phyloP scores from a whole-genome alignment of 805 yeast species.

The Wickerhamomyces rabaulensis region DNA sequence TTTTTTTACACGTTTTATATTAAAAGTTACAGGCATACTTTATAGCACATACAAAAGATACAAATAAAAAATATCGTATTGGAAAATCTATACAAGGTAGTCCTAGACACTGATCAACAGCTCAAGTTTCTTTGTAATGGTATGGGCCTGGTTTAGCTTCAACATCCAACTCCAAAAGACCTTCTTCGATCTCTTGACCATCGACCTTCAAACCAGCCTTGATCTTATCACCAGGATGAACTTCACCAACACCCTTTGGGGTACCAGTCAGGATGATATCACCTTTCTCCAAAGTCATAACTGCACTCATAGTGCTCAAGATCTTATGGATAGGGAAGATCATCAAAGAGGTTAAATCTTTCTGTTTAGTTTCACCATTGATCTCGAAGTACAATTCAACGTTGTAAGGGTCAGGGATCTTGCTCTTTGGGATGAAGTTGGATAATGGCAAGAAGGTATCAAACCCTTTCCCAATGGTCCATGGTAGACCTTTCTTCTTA shows the following conservation, averaged over 20 bases:
- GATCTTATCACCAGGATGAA: slow-evolving; percentile 74
- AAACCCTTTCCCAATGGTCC: slow-evolving; percentile 95
- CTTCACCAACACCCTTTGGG: slow-evolving; percentile 92
- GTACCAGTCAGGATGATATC: slow-evolving; percentile 94
- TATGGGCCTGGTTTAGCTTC: slow-evolving; percentile 57
- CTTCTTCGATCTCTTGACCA: slow-evolving; percentile 50
- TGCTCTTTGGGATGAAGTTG: slow-evolving; percentile 55
- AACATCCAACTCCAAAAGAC: slow-evolving; percentile 28
- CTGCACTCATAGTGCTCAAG: slow-evolving; percentile 72
- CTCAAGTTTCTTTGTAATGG: slow-evolving; percentile 39
- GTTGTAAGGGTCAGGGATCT: slow-evolving; percentile 69
- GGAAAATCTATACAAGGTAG: too few species aligned
- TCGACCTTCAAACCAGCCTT: slow-evolving; percentile 55
- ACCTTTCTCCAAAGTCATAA: slow-evolving; percentile 88
- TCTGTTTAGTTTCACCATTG: slow-evolving; percentile 67
- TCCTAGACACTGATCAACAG: not conserved
- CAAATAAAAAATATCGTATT: not conserved
- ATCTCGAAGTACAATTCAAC: slow-evolving; percentile 59
- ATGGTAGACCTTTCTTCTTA: slow-evolving; percentile 89
- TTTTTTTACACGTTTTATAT: not conserved
- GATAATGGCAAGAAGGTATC: slow-evolving; percentile 95
- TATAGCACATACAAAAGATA: not conserved
- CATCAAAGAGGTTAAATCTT: slow-evolving; percentile 79
- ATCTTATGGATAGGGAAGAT: slow-evolving; percentile 80
- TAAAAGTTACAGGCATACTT: not conserved